Evolutionary conservation across 139 green algal genomes (phyloP), one percentile per base, ranked within the genome.

Genomic region (Spirogloea muscicola): DNA sequence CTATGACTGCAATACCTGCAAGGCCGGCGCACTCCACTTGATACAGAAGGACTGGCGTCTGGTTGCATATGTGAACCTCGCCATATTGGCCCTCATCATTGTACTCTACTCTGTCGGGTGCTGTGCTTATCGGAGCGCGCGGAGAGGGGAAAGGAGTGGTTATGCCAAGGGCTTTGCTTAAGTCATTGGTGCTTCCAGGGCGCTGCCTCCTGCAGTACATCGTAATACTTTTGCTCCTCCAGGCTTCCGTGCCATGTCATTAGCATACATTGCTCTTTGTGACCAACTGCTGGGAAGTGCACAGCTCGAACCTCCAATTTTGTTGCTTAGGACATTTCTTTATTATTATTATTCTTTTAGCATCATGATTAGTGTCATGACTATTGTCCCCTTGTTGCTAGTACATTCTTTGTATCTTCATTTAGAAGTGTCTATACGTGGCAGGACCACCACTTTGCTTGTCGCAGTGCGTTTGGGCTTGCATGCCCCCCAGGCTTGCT

Each of bases 1-100:
- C 61, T 79, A 65, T 37, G 61, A 21, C 18, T 79, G 70, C 70
- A 33, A 77, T 5, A 65, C 60, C 18, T 79, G 70, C 52, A 79
- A 79, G 61, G 70, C 70, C 7, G 70, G 27, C 1, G 27, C 75
- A 25, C 61, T 79, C 6, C 31, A 79, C 42, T 75, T 31, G 25
- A 27, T 79, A 33, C 59, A 41, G 25, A 29, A 68, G 27, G 36
- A 55, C 21, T 79, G 70, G 70, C 37, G 70, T 39, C 60, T 41
- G 43, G 70, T 79, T 10, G 44, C 70, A 33, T 76, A 63, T 25
- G 61, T 77, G 10, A 65, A 77, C 51, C 27, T 79, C 0, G 62
- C 21, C 25, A 21, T 77, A 10, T 58, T 74, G 25, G 13, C 61
- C 13, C 37, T 77, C 36, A 10, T 79, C 29, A 10, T 72, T 6